Conservation (phyloP, 257 asterid species). For the Jasminum sambac region DNA sequence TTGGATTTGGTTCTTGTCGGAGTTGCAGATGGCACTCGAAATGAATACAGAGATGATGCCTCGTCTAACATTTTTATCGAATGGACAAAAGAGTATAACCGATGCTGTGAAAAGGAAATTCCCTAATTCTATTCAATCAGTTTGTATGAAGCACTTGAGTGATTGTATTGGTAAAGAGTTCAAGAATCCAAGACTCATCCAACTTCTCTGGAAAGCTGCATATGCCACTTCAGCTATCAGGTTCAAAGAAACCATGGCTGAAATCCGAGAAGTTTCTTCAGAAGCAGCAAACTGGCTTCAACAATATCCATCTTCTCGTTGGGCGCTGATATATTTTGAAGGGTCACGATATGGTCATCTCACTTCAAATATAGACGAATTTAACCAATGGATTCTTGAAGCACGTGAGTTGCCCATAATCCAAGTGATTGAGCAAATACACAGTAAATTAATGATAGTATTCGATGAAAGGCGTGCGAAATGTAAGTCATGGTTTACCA, state of each 20-base stretch:
- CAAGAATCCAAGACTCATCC: slow-evolving; percentile 67
- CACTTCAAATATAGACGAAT: slow-evolving; percentile 60
- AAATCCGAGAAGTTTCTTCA: slow-evolving; percentile 56
- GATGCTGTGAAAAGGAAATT: slow-evolving; percentile 65
- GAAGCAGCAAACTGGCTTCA: slow-evolving; percentile 63
- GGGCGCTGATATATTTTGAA: slow-evolving; percentile 63
- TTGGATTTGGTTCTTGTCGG: slow-evolving; percentile 81
- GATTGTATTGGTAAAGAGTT: slow-evolving; percentile 69
- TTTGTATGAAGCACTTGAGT: slow-evolving; percentile 64
- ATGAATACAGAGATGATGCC: slow-evolving; percentile 50
- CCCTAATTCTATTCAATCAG: slow-evolving; percentile 46
- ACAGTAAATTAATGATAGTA: slow-evolving; percentile 41
- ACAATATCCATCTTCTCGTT: slow-evolving; percentile 54
- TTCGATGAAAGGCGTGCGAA: slow-evolving; percentile 53
- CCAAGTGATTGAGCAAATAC: slow-evolving; percentile 68
- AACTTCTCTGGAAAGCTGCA: slow-evolving; percentile 71
- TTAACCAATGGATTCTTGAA: slow-evolving; percentile 63
- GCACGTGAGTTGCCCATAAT: slow-evolving; percentile 68
- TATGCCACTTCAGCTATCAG: slow-evolving; percentile 47
- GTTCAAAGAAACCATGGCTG: slow-evolving; percentile 59
- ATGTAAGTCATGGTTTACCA: slow-evolving; percentile 53
- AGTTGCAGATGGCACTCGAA: slow-evolving; percentile 57
- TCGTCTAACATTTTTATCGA: slow-evolving; percentile 52
- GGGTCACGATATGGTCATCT: slow-evolving; percentile 62
- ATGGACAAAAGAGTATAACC: slow-evolving; percentile 50